Conservation (phyloP, 768 basidiomycete genomes). For the Auricularia cornea region DNA sequence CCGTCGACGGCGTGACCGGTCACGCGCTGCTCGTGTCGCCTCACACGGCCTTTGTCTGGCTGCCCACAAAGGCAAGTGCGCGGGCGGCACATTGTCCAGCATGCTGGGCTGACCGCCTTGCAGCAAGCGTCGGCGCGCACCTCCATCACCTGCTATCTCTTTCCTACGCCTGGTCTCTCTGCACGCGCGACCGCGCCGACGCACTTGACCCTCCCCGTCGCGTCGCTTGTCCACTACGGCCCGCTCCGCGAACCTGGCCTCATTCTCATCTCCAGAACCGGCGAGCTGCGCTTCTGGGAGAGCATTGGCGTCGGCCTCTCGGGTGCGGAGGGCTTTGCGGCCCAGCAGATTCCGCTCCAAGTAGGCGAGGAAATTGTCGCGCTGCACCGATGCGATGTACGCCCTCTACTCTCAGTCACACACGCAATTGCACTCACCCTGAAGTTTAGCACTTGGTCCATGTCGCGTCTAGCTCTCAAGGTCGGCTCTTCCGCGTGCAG, state of each 20-base stretch:
- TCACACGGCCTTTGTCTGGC: constrained; percentile 78
- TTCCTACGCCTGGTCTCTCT: constrained; percentile 52
- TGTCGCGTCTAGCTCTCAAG: constrained; percentile 58
- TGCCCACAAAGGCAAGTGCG: constrained; percentile 54
- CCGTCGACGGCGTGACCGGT: constrained; percentile 62
- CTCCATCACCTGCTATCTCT: constrained; percentile 62
- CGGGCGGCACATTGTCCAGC: constrained; percentile 1
- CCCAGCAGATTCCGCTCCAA: constrained; percentile 40
- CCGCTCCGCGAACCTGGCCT: constrained; percentile 77
- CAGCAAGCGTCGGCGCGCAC: constrained; percentile 49
- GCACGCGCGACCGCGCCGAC: constrained; percentile 32
- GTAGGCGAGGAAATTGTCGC: constrained; percentile 55
- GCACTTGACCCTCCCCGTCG: constrained; percentile 41
- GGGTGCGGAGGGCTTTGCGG: constrained; percentile 60
- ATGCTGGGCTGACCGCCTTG: neutral
- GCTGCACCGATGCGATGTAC: constrained; percentile 56
- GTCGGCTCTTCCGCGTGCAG: constrained; percentile 54
- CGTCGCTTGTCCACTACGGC: constrained; percentile 56
- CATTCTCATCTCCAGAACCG: constrained; percentile 62
- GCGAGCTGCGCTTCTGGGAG: constrained; percentile 81
- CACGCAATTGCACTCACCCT: neutral
- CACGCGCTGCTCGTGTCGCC: constrained; percentile 65
- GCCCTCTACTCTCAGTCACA: constrained; percentile 16
- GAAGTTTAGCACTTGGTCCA: constrained; percentile 22
- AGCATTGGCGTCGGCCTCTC: constrained; percentile 77